phyloP scores from a whole-genome alignment of 805 yeast genomes.

The Cyberlindnera veronae region DNA sequence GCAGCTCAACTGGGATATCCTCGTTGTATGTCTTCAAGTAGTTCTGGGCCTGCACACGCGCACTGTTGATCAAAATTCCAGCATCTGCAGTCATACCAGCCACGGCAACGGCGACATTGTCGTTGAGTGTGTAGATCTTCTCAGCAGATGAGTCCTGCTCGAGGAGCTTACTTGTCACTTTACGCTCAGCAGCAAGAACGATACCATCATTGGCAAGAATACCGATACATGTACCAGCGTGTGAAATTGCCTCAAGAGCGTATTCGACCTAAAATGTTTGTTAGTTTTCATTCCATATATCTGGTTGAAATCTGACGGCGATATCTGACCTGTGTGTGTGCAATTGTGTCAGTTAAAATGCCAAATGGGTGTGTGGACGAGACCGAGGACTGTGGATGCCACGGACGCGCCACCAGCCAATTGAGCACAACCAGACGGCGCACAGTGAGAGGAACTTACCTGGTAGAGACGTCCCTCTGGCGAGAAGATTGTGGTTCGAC shows the following conservation, averaged over 20 bases:
- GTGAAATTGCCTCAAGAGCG: constrained; percentile 95
- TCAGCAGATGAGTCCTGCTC: constrained; percentile 95
- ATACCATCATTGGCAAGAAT: constrained; percentile 86
- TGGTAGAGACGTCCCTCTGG: constrained; percentile 98
- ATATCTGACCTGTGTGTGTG: background rate
- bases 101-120: constrained; percentile 84
- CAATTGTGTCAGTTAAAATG: no score
- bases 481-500: constrained; percentile 96
- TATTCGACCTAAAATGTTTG: constrained; percentile 63
- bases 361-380: no score
- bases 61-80: constrained; percentile 78
- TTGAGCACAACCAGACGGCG: background rate
- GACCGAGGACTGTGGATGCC: background rate
- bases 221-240: constrained; percentile 96
- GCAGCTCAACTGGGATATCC: constrained; percentile 88
- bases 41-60: constrained; percentile 81
- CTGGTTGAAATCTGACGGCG: background rate
- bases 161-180: constrained; percentile 85
- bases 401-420: constrained; percentile 1
- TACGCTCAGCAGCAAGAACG: constrained; percentile 94
- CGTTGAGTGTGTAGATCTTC: constrained; percentile 83
- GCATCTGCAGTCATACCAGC: constrained; percentile 99
- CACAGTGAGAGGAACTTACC: constrained; percentile 36
- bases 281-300: constrained; percentile 6
- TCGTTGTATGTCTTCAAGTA: constrained; percentile 85